Evolutionary conservation across 2,329 filamentous ascomycete genomes (phyloP).

Genomic region (Penicillium concentricum): DNA sequence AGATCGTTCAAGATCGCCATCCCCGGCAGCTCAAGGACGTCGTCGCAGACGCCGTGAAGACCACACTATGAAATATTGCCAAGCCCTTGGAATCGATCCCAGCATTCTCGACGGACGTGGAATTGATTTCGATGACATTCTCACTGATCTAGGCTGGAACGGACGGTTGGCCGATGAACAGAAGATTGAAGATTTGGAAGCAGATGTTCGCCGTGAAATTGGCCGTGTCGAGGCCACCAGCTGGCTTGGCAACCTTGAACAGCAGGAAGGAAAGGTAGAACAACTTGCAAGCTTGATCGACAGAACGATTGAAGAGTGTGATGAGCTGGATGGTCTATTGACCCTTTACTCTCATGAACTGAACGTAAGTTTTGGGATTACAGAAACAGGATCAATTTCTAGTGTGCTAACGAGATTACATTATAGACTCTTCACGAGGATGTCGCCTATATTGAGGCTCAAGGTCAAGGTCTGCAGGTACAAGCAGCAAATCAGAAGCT

Average conservation of each 20-base stretch:
- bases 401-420: conserved; percentile 22
- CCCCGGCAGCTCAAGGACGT: conserved; percentile 48
- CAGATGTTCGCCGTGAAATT: conserved; percentile 81
- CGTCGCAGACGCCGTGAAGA: conserved; percentile 65
- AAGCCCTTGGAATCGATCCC: conserved; percentile 74
- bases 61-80: conserved; percentile 76
- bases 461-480: conserved; percentile 93
- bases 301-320: conserved; percentile 87
- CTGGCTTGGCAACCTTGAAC: conserved; percentile 79
- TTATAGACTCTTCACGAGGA: conserved; percentile 85
- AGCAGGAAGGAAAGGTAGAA: conserved; percentile 86
- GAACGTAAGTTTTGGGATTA: conserved; percentile 60
- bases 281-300: conserved; percentile 85
- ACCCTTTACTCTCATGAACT: conserved; percentile 94
- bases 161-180: conserved; percentile 72
- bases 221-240: conserved; percentile 88
- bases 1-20: conserved; percentile 33
- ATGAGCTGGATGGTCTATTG: conserved; percentile 89
- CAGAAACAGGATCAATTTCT: neutral
- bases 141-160: conserved; percentile 88
- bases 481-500: conserved; percentile 97
- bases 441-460: conserved; percentile 94
- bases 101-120: conserved; percentile 72
- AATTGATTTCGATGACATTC: conserved; percentile 75
- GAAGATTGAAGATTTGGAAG: conserved; percentile 76